phyloP scores from a whole-genome alignment of 169 alveolate species.

The Plasmodium billcollinsi region DNA sequence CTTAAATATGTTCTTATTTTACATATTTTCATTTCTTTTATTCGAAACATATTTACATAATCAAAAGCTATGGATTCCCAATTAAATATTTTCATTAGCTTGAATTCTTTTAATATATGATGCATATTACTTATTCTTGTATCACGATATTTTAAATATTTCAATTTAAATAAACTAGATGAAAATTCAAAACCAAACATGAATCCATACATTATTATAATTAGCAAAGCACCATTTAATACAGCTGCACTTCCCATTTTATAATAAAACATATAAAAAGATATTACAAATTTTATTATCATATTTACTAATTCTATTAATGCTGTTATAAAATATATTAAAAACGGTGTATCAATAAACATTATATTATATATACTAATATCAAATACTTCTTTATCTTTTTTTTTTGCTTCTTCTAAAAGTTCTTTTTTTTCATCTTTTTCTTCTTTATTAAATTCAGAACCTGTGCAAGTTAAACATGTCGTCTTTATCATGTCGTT shows the following conservation, averaged over 20 bases:
- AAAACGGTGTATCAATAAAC: slow-evolving; percentile 61
- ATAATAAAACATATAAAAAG: slow-evolving; percentile 43
- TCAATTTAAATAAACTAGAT: slow-evolving; percentile 29
- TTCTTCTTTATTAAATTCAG: not conserved
- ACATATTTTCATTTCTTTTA: slow-evolving; percentile 47
- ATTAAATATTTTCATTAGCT: slow-evolving; percentile 67
- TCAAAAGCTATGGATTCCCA: slow-evolving; percentile 76
- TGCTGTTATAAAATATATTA: slow-evolving; percentile 29
- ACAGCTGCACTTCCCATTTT: slow-evolving; percentile 54
- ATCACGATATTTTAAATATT: slow-evolving; percentile 49
- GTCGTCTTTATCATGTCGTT: too few relatives aligned
- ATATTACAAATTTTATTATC: slow-evolving; percentile 16
- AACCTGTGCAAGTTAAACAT: not conserved
- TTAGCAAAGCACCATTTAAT: slow-evolving; percentile 1
- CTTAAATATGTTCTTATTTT: slow-evolving; percentile 16
- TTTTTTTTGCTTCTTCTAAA: not conserved
- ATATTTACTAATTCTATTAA: slow-evolving; percentile 9
- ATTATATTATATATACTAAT: slow-evolving; percentile 60
- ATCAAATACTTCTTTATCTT: slow-evolving; percentile 9
- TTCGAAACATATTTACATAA: slow-evolving; percentile 40
- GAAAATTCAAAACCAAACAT: slow-evolving; percentile 26
- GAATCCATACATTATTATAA: slow-evolving; percentile 5
- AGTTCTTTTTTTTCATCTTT: not conserved
- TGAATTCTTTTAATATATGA: slow-evolving; percentile 60
- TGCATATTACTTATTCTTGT: slow-evolving; percentile 50